A percentile compares a stretch with the other conserved stretches of the same genome.
phyloP scores from a whole-genome alignment of 2,329 filamentous ascomycete genomes.

The Colletotrichum sp. region DNA sequence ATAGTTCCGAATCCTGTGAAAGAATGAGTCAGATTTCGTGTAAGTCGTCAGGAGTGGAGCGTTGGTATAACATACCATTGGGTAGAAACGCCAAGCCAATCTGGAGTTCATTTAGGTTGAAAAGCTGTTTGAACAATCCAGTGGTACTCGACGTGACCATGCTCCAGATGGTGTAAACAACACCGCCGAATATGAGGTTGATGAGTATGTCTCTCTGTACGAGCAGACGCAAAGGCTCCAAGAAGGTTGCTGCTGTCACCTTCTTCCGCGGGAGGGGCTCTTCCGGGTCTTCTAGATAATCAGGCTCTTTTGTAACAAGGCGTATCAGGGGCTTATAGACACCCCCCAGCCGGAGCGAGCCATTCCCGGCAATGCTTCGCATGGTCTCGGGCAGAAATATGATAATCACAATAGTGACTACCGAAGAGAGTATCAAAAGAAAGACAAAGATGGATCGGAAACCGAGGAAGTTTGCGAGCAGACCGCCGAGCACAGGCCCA shows the following conservation, averaged over 20 bases:
- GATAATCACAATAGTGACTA: constrained; percentile 22
- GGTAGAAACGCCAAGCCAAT: constrained; percentile 31
- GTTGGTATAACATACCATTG: constrained; percentile 24
- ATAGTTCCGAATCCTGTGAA: constrained; percentile 41
- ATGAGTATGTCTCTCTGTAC: constrained; percentile 47
- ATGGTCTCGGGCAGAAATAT: constrained; percentile 33
- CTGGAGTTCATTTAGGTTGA: constrained; percentile 26
- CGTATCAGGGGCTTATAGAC: constrained; percentile 29
- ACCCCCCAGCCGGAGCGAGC: constrained; percentile 26
- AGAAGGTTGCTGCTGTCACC: constrained; percentile 33
- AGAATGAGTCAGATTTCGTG: not conserved
- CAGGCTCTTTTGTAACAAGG: constrained; percentile 13
- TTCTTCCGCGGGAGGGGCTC: constrained; percentile 12
- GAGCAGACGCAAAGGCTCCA: constrained; percentile 42
- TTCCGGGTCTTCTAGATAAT: constrained; percentile 20
- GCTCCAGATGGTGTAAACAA: constrained; percentile 45
- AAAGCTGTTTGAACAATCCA: constrained; percentile 34
- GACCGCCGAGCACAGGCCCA: constrained; percentile 37
- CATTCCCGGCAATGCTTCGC: constrained; percentile 31
- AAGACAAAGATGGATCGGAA: constrained; percentile 36
- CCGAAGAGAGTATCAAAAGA: not conserved
- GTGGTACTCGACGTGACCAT: constrained; percentile 52
- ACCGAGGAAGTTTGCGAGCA: constrained; percentile 28
- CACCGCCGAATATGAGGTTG: constrained; percentile 45
- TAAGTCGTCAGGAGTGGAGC: not conserved